Evolutionary conservation across 371 early-diverging fungal genomes (phyloP), one percentile per base, ranked within the genome.

Genomic region (Mucor plumbeus): DNA sequence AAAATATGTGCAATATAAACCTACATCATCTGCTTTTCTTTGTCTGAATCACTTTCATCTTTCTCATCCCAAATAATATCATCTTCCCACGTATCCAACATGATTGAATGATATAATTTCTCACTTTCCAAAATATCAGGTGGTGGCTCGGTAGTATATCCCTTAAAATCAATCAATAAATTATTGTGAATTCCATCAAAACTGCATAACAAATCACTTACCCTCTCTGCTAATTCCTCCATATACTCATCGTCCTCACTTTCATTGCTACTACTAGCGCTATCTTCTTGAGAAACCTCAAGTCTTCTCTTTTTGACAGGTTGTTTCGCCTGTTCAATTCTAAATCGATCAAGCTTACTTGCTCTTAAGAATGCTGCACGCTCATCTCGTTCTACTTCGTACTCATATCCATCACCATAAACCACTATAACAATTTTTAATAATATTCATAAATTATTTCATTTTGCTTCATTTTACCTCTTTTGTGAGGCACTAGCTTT

Each of bases 31-130:
- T 41, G 15, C 56, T 35, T 56, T 11, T 21, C 26, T 26, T 26
- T 3, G 26, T 26, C 26, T 26, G 26, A 26, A 26, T 43, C 7
- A 14, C 50, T 59, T n/a, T 63, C 54, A 19, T 72, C 71, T 15
- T 80, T 84, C 36, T 83, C 88, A 31, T 88, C 88, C 97, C 97
- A 97, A 15, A 91, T 55, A 58, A 97, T 90, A 11, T 86, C 78
- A 40, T 92, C 89, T 68, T 97, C 95, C 97, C 97, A 97, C 8
- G 74, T 65, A 38, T 93, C 94, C 53, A 93, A 72, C 68, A 90
- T 82, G 21, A 95, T 71, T 1, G 92, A 83, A 61, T 85, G 82
- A 67, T 78, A 87, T 33, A 79, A 65, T 58, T 71, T 73, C 31
- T 78, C 69, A 41, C 76, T 64, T n/a, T 79, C 71, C 13, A 73